Evolutionary conservation across 1,139 yeast genomes (phyloP).

Genomic region (Taiozyma onychis): DNA sequence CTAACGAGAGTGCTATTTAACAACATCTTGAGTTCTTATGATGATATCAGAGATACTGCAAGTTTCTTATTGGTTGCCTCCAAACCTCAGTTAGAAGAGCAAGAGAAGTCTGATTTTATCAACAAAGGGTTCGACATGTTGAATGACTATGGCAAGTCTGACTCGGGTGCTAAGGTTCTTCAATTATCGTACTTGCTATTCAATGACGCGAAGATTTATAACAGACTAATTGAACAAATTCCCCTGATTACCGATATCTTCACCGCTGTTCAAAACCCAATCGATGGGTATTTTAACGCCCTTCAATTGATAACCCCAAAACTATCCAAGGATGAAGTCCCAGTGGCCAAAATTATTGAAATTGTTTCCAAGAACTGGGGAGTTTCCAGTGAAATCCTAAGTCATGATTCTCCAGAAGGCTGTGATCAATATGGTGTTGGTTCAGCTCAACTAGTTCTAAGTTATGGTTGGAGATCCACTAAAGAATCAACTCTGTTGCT

Average conservation of each 20-base stretch:
- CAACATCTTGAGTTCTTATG: conserved; percentile 63
- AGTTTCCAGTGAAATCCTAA: conserved; percentile 45
- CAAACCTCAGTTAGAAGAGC: conserved; percentile 17
- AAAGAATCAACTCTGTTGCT: conserved; percentile 66
- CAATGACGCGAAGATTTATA: conserved; percentile 20
- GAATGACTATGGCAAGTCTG: conserved; percentile 67
- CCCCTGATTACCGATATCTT: conserved; percentile 28
- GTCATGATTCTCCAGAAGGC: conserved; percentile 68
- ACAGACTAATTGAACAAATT: conserved; percentile 31
- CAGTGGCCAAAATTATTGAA: conserved; percentile 7
- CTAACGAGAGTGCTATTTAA: conserved; percentile 48
- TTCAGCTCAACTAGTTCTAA: conserved; percentile 56
- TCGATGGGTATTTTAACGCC: conserved; percentile 66
- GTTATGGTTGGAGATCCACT: conserved; percentile 81
- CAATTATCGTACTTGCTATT: conserved; percentile 38
- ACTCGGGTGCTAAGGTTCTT: conserved; percentile 71
- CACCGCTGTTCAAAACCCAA: conserved; percentile 40
- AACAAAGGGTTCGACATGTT: conserved; percentile 40
- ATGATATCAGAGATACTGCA: conserved; percentile 60
- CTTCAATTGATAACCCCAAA: conserved; percentile 43
- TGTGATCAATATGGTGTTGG: conserved; percentile 34
- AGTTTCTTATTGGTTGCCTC: conserved; percentile 47
- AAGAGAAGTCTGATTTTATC: conserved; percentile 28
- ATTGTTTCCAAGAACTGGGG: conserved; percentile 43
- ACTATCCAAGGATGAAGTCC: conserved; percentile 18